Base-by-base conservation (phyloP, 2,329 filamentous ascomycete genomes). In the Blastomyces silverae region DNA sequence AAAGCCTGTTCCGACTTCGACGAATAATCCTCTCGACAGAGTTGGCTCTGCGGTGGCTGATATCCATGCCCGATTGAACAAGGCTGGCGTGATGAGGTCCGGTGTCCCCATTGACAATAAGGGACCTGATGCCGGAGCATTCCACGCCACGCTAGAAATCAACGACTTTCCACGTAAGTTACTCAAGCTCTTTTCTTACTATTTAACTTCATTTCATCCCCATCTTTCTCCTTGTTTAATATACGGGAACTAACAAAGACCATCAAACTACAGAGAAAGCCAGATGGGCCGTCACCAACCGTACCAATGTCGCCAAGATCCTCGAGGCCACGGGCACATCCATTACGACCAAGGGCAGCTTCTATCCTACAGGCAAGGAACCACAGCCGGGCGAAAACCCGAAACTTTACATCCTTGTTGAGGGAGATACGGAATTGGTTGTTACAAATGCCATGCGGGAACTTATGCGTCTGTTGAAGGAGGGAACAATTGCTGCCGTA, bases 101-200 rank as follows among this genome's bases (percentile, higher is more conserved):
- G 94, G 94, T 17, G 92, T 96, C 67, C 92, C 94, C 8, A 95
- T 97, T 74, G 94, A 99, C 80, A 99, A 99, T 80, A 97, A 97
- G 78, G 94, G 94, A 0, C 94, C 94, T 0, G 94, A 99, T 76
- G 94, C 94, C 2, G 94, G 94, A 62, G 92, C 92, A 0, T 99
- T 92, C 83, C 94, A 99, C 76, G 92, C 94, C 20, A 97, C 93
- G 3, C 83, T 99, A 67, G 94, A 97, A 78, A 99, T 99, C 85
- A 99, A 99, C 78, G 94, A 99, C 78, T 97, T 97, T 78, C 94
- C 94, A 44, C 94, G 80, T 82, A 80, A 78, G 80, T 79, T 62
- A 50, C 64, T 61, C n/a, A n/a, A n/a, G n/a, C 59, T 58, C 59
- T n/a, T 59, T 61, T 8, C 22, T 42, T 52, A 6, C 46, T 42